These are phyloP conservation scores for Xanthoconium stramineum DNA, from an alignment of 768 basidiomycete species.

Conservation along the genomic window DNA sequence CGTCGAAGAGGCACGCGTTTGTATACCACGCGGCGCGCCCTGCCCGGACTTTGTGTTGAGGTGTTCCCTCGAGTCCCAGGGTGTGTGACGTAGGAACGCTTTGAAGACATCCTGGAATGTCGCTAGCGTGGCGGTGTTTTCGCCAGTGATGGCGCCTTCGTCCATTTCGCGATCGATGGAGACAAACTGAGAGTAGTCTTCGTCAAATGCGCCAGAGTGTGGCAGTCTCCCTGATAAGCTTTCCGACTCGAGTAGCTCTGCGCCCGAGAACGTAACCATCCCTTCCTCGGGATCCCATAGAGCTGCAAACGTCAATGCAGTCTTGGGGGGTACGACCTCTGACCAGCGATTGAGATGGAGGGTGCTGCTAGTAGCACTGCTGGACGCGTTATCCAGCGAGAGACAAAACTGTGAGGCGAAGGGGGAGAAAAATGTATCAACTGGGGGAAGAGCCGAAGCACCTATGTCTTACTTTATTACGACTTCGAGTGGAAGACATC, in stretches of 20 bases:
- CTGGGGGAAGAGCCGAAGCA: neutral
- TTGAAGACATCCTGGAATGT: constrained; percentile 31
- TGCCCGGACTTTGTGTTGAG: constrained; percentile 10
- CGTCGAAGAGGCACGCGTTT: constrained; percentile 30
- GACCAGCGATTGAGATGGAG: constrained; percentile 46
- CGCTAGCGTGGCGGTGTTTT: constrained; percentile 22
- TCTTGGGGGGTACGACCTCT: constrained; percentile 52
- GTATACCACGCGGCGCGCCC: constrained; percentile 1
- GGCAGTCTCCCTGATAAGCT: constrained; percentile 3
- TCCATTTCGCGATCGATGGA: constrained; percentile 15
- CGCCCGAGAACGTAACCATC: constrained; percentile 54
- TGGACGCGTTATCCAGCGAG: constrained; percentile 19
- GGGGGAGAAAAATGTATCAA: neutral
- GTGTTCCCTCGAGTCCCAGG: constrained; percentile 22
- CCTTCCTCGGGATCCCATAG: constrained; percentile 59
- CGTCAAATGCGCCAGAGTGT: constrained; percentile 15
- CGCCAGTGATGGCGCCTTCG: constrained; percentile 5
- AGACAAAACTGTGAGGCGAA: constrained; percentile 18
- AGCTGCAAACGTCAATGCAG: constrained; percentile 57
- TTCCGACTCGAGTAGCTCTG: constrained; percentile 40
- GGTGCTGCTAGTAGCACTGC: constrained; percentile 8
- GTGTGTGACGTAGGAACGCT: constrained; percentile 23
- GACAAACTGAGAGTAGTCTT: constrained; percentile 12
- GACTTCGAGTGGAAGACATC: constrained; percentile 19
- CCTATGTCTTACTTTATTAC: constrained; percentile 20